phyloP scores from a whole-genome alignment of 441 rosid genomes.

The Biscutella laevigata region DNA sequence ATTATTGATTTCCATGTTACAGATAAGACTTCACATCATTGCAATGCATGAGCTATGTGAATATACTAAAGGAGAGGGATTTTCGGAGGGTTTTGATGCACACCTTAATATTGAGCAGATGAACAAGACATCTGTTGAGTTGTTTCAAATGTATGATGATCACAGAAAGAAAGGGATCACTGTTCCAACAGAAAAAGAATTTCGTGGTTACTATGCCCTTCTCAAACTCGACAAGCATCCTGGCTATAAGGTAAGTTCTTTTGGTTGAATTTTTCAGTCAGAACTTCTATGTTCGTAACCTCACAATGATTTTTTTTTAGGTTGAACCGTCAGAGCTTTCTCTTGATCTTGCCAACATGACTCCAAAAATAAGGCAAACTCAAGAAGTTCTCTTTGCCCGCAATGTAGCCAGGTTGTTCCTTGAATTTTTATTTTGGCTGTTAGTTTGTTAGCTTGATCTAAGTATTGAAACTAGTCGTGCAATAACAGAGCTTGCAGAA shows the following conservation, averaged over 20 bases:
- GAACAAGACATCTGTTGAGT: constrained; percentile 95
- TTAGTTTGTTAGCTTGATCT: constrained; percentile 26
- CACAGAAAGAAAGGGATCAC: constrained; percentile 82
- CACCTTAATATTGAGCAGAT: constrained; percentile 97
- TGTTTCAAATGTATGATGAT: constrained; percentile 97
- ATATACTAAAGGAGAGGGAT: constrained; percentile 92
- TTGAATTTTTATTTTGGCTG: constrained; percentile 7
- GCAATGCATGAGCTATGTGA: constrained; percentile 97
- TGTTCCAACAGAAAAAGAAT: constrained; percentile 77
- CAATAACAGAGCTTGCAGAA: constrained; percentile 78
- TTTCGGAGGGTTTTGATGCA: constrained; percentile 98
- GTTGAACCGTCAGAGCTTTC: constrained; percentile 99
- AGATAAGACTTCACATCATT: constrained; percentile 93
- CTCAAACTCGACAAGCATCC: constrained; percentile 99
- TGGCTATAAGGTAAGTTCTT: constrained; percentile 75
- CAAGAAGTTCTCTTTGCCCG: constrained; percentile 89
- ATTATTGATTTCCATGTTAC: constrained; percentile 28
- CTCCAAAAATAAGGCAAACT: constrained; percentile 84
- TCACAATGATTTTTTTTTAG: constrained; percentile 35
- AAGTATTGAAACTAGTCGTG: constrained; percentile 26
- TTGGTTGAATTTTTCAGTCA: constrained; percentile 1
- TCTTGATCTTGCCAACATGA: constrained; percentile 96
- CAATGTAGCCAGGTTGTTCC: constrained; percentile 78
- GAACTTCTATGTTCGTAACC: constrained; percentile 11
- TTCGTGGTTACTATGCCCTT: constrained; percentile 98